Evolutionary conservation across 257 asterid genomes (phyloP), one percentile per base, ranked within the genome.

Genomic region (Plantago ovata): DNA sequence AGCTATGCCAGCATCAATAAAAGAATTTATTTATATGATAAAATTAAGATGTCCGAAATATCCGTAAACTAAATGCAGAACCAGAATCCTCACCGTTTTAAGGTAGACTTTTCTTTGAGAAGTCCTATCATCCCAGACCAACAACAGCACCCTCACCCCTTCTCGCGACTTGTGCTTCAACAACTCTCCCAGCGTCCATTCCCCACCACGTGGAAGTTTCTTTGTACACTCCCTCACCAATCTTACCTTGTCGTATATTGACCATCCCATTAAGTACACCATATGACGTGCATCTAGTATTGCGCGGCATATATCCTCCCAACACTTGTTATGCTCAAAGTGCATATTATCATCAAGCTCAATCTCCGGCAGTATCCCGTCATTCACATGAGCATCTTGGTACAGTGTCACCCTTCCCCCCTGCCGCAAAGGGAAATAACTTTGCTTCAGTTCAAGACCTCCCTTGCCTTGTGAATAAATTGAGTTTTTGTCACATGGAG

Each of bases 51-150:
- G 13, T 9, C 13, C 13, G 6, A 11, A 11, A 11, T 13, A n/a
- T 3, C 6, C 6, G 7, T 11, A 42, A n/a, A 11, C 15, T 13
- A 13, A 42, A 42, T 11, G 7, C 13, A 48, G 6, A 16, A 48
- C 53, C 22, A 48, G 22, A 48, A 48, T 4, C 53, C 20, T n/a
- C 22, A 77, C 86, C 32, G 84, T 80, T 13, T 80, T 77, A 47
- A 77, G 70, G 32, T 74, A 64, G 36, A 28, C 36, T 28, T 28
- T 28, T 66, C 67, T 77, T 70, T 78, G 80, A 3, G 87, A 81
- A 24, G 85, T 79, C 65, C 66, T 69, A 21, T 81, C 89, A 52
- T 76, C 83, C 89, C 89, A 81, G 33, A 81, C 79, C 50, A 81
- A 19, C 36, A 81, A 28, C 10, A 75, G 32, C 21, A 81, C 89